Evolutionary conservation across 192 early-diverging fungal species (phyloP).

Genomic region (Coemansia sp.): DNA sequence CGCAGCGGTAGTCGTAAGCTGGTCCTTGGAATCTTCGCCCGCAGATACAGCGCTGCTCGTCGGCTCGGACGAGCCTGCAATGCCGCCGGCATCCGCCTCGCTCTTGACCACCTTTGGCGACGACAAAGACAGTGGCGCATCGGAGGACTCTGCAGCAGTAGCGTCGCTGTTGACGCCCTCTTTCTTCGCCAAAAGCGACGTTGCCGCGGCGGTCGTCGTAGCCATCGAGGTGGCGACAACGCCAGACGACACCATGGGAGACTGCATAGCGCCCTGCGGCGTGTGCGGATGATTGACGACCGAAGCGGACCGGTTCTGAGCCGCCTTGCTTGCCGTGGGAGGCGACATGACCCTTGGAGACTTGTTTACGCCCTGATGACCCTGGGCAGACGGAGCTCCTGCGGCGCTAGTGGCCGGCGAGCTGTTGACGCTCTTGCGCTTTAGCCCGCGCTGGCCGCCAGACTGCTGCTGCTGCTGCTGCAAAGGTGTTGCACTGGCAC

Average conservation of each 20-base stretch:
- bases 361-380: slow-evolving; percentile 22
- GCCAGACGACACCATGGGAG: background rate
- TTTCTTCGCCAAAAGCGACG: background rate
- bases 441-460: slow-evolving; percentile 32
- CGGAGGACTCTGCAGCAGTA: background rate
- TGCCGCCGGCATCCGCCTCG: no score
- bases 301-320: slow-evolving; percentile 14
- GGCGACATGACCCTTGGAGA: slow-evolving; percentile 40
- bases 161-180: background rate
- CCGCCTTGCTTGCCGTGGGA: slow-evolving; percentile 8
- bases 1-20: no score
- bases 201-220: background rate
- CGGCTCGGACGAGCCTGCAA: no score
- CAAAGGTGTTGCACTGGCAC: slow-evolving; percentile 23
- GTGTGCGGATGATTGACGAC: slow-evolving; percentile 11
- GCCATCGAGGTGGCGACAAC: background rate
- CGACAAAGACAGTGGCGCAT: background rate
- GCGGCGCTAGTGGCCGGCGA: slow-evolving; percentile 27
- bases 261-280: slow-evolving; percentile 2
- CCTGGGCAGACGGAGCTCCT: background rate
- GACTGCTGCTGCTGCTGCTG: background rate
- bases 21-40: no score
- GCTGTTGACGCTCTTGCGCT: slow-evolving; percentile 49
- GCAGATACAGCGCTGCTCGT: no score
- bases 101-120: no score